Conservation (phyloP, 2,329 filamentous ascomycete species). For the Anisogramma anomala region DNA sequence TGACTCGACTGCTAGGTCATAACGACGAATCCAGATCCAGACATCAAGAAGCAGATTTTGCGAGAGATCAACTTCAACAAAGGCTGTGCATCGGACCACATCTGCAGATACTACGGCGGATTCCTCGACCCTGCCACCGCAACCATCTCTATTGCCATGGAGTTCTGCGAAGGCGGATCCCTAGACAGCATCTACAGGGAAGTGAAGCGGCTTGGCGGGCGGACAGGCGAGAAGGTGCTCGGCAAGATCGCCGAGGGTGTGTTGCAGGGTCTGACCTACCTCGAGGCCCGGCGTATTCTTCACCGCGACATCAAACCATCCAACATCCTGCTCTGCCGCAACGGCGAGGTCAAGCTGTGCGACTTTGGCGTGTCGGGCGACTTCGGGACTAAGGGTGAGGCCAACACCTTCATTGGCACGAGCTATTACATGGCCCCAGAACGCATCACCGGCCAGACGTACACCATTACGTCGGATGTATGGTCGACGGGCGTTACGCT, state of each 20-base stretch:
- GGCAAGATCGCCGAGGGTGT: constrained; percentile 96
- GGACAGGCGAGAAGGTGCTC: constrained; percentile 92
- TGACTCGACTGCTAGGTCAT: constrained; percentile 55
- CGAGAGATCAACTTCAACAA: constrained; percentile 97
- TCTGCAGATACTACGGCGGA: constrained; percentile 93
- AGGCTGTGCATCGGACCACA: constrained; percentile 88
- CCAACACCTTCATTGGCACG: constrained; percentile 97
- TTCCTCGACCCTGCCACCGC: constrained; percentile 94
- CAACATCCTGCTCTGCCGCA: constrained; percentile 86
- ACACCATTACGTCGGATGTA: constrained; percentile 96
- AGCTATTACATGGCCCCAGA: constrained; percentile 99
- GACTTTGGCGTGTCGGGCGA: constrained; percentile 97
- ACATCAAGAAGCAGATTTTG: constrained; percentile 96
- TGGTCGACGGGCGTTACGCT: constrained; percentile 96
- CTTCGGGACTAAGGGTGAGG: constrained; percentile 96
- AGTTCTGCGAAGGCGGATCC: constrained; percentile 94
- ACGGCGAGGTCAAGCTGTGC: constrained; percentile 92
- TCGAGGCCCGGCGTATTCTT: constrained; percentile 93
- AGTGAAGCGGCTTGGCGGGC: constrained; percentile 86
- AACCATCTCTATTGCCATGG: constrained; percentile 97
- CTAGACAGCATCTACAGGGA: constrained; percentile 96
- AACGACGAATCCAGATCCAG: constrained; percentile 93
- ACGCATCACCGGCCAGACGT: constrained; percentile 91
- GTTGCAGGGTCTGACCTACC: constrained; percentile 82
- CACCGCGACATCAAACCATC: constrained; percentile 98